These are phyloP conservation scores for Starmerella scarabaei DNA, from an alignment of 805 yeast genomes.

Conservation along the genomic window DNA sequence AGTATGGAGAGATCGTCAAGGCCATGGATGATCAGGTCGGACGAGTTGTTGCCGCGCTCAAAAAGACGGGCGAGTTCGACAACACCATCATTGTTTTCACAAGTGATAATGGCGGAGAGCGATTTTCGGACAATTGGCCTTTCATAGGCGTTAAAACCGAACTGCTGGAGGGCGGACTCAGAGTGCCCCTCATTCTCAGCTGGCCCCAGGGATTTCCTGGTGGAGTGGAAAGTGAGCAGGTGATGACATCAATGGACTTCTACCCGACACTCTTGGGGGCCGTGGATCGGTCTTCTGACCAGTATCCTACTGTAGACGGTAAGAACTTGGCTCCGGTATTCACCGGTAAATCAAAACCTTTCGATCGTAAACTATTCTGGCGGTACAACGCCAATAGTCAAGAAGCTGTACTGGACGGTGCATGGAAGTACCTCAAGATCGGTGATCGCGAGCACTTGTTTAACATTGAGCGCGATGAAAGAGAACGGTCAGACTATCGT, in stretches of 20 bases:
- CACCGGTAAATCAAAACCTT: slow-evolving; percentile 22
- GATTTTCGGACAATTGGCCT: slow-evolving; percentile 46
- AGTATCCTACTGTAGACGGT: slow-evolving; percentile 43
- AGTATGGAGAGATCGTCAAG: slow-evolving; percentile 55
- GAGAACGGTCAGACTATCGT: slow-evolving; percentile 39
- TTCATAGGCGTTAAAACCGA: slow-evolving; percentile 39
- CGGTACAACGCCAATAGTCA: slow-evolving; percentile 19
- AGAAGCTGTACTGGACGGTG: slow-evolving; percentile 17
- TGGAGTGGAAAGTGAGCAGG: slow-evolving; percentile 28
- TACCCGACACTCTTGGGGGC: slow-evolving; percentile 43
- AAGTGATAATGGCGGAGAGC: slow-evolving; percentile 57
- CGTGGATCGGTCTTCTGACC: slow-evolving; percentile 28
- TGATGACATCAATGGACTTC: slow-evolving; percentile 48
- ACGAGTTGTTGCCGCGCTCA: slow-evolving; percentile 33
- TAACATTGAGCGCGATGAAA: slow-evolving; percentile 33
- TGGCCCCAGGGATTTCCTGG: slow-evolving; percentile 29
- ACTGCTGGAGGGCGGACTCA: slow-evolving; percentile 49
- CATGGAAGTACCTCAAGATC: slow-evolving; percentile 19
- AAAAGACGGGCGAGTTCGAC: slow-evolving; percentile 35
- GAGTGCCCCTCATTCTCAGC: slow-evolving; percentile 41
- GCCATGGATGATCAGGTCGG: slow-evolving; percentile 42
- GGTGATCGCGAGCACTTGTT: slow-evolving; percentile 20
- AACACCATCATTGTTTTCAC: slow-evolving; percentile 46
- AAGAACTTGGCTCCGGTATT: slow-evolving; percentile 27
- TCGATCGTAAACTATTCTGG: slow-evolving; percentile 20